phyloP scores from a whole-genome alignment of 2,329 filamentous ascomycete species.

The Venturiaceae sp. region DNA sequence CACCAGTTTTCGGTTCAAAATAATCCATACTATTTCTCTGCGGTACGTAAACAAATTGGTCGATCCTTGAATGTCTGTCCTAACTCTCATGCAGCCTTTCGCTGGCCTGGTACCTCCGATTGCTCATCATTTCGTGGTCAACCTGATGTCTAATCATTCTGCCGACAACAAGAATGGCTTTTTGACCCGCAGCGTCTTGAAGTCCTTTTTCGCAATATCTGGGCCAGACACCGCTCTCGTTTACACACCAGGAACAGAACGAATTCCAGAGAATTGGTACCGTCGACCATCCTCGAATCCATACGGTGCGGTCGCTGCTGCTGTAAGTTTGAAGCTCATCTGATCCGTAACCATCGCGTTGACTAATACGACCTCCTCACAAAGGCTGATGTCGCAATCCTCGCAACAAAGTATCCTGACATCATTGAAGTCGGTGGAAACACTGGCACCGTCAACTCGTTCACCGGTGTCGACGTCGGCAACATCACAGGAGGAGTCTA shows the following conservation, averaged over 20 bases:
- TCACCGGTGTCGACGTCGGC: slow-evolving; percentile 22
- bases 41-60: slow-evolving; percentile 7
- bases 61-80: neutral
- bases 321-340: slow-evolving; percentile 23
- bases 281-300: slow-evolving; percentile 11
- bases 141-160: slow-evolving; percentile 30
- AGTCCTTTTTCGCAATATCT: slow-evolving; percentile 28
- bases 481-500: slow-evolving; percentile 31
- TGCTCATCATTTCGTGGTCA: slow-evolving; percentile 23
- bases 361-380: slow-evolving; percentile 18
- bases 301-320: slow-evolving; percentile 3
- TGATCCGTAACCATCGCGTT: slow-evolving; percentile 20
- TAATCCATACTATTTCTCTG: slow-evolving; percentile 22
- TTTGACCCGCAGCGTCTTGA: slow-evolving; percentile 26
- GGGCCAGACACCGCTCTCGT: slow-evolving; percentile 20
- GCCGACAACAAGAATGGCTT: slow-evolving; percentile 25
- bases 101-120: slow-evolving; percentile 18
- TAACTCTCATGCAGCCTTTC: slow-evolving; percentile 14
- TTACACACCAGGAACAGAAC: slow-evolving; percentile 26
- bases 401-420: slow-evolving; percentile 19
- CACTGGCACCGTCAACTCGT: slow-evolving; percentile 22
- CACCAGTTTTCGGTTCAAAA: slow-evolving; percentile 18
- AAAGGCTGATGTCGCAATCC: slow-evolving; percentile 16
- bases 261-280: slow-evolving; percentile 32
- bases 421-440: slow-evolving; percentile 26